Percentiles rank a stretch among this genome's conserved stretches.
Evolutionary conservation across 75 land plant species (phyloP).

Genomic region (Isoetes taiwanensis): DNA sequence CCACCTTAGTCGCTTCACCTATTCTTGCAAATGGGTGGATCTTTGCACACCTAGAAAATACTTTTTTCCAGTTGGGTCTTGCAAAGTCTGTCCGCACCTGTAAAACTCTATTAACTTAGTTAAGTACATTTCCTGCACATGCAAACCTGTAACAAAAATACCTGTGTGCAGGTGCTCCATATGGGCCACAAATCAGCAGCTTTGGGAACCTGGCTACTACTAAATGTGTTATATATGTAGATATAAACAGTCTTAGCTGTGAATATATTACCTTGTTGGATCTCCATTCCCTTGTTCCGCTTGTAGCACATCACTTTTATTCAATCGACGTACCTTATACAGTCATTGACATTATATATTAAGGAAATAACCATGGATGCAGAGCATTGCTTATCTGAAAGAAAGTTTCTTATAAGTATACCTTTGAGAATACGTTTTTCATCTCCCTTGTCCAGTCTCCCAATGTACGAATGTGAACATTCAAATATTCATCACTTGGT

Average conservation of each 20-base stretch:
- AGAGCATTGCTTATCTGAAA: no score
- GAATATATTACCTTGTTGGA: no score
- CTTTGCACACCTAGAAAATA: conserved; percentile 33
- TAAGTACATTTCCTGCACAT: not conserved
- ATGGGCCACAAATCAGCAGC: no score
- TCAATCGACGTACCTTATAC: conserved; percentile 32
- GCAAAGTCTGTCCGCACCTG: conserved; percentile 80
- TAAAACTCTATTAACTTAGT: not conserved
- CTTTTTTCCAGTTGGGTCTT: conserved; percentile 69
- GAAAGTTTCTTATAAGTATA: not conserved
- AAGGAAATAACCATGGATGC: no score
- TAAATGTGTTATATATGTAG: no score
- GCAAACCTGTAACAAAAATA: conserved; percentile 10
- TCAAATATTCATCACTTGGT: conserved; percentile 56
- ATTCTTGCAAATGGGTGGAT: conserved; percentile 18
- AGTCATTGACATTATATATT: no score
- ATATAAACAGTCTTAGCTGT: no score
- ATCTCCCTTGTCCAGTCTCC: conserved; percentile 78
- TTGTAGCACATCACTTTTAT: conserved; percentile 52
- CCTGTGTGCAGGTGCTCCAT: no score
- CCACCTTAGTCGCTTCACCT: conserved; percentile 1
- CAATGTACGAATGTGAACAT: conserved; percentile 57
- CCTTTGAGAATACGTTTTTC: conserved; percentile 34
- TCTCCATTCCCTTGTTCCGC: no score
- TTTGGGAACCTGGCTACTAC: no score